Base-by-base conservation (phyloP, 306 rosid genomes). In the Cicer chorassanicum region DNA sequence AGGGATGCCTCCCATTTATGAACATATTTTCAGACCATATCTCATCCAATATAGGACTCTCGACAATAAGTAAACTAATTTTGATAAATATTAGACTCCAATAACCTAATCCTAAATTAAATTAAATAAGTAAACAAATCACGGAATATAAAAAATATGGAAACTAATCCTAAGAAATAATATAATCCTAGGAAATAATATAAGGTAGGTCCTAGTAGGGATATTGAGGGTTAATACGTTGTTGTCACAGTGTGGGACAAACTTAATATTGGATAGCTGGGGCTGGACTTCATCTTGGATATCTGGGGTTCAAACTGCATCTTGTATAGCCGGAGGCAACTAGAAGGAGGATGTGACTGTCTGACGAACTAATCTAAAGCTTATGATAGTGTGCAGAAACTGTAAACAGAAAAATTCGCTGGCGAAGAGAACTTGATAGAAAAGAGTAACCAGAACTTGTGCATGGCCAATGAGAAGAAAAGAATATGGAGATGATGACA, bases 151-250 rank as follows among this genome's bases (percentile, higher is more conserved):
- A 44, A 65, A 19, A 66, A 66, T 43, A 15, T 42, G 11, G 40
- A 66, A 66, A 12, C 40, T 13, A 44, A 43, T 44, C 55, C 12
- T 66, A 66, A 44, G 53, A 65, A 18, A 42, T 65, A 65, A 18
- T 42, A 29, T 29, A 29, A 29, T 29, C 36, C 1, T 29, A 29
- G 36, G 36, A 29, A 29, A 29, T 29, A 29, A 29, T 29, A 29
- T 29, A 29, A 29, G 36, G 36, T 29, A 29, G 36, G 5, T 29
- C 36, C 5, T 29, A 3, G 36, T 29, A 29, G 36, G 62, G 62
- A 55, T 7, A 9, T 51, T 15, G 57, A 51, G 4, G 57, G 57
- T 51, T 51, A 51, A 24, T 15, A 51, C 16, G 57, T 7, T 51
- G 21, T 50, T 50, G 19, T 7, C 9, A 5, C 6, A n/a, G 56